Evolutionary conservation across 352 stramenopile genomes (phyloP), one percentile per base, ranked within the genome.

Genomic region (Phytophthora boehmeriae): DNA sequence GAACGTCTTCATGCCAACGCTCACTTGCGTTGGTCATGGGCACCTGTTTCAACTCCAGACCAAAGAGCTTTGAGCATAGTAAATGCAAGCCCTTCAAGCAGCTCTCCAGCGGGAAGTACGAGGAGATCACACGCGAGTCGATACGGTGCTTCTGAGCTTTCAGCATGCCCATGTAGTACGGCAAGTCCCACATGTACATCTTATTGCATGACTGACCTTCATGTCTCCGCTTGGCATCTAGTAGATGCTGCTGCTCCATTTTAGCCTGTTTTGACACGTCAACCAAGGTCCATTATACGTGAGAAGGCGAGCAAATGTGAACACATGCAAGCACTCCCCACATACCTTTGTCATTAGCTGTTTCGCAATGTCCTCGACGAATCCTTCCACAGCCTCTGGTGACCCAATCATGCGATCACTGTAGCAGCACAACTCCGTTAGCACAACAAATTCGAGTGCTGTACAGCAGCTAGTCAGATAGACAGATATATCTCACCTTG

Each of bases 181-280:
- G 89, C 17, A 98, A 61, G 73, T 99, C 96, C 96, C 96, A 99
- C 66, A 97, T 92, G 62, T 96, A 79, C 5, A 99, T 71, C 0
- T 80, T 59, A 34, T 72, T 43, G 11, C 65, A 66, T 13, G 55
- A 59, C 13, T 47, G 32, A 9, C 79, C 75, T 72, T 95, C 84
- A 39, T 89, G 70, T 8, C 68, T 62, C 13, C 78, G 63, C 65
- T 96, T 96, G 14, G 80, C 80, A 10, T 70, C 63, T 8, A 88
- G 45, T 25, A 96, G 56, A 27, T 90, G 51, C 27, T 78, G 50
- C 10, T 83, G 72, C 59, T 96, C 88, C 19, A 69, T 50, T 47
- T 70, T 70, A 0, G 84, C 85, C 78, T 91, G 30, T 16, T 27
- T 39, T 34, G 5, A 58, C 8, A 46, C 10, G 16, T 0, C 28